phyloP scores from a whole-genome alignment of 164 flowering plant genomes.

The Buxus sempervirens region DNA sequence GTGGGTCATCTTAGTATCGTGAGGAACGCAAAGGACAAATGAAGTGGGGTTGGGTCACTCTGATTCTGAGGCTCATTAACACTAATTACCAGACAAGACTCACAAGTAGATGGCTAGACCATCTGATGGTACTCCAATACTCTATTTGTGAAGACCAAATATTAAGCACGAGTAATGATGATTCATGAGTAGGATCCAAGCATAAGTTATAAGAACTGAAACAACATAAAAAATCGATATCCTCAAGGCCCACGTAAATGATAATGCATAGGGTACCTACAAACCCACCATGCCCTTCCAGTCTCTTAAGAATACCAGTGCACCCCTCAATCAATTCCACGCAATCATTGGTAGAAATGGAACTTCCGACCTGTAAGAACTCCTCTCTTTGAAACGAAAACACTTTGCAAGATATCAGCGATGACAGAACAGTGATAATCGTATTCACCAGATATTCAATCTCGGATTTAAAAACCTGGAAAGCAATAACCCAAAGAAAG shows the following conservation, averaged over 20 bases:
- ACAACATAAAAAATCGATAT: neutral
- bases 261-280: neutral
- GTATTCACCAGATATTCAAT: conserved; percentile 38
- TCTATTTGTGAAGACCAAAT: neutral
- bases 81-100: neutral
- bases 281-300: conserved; percentile 43
- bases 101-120: neutral
- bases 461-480: conserved; percentile 44
- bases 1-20: no score
- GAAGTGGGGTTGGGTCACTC: no score
- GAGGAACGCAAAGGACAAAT: no score
- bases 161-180: neutral
- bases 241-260: neutral
- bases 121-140: neutral
- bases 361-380: conserved; percentile 48
- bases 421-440: conserved; percentile 40
- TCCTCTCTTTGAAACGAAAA: conserved; percentile 28
- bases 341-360: conserved; percentile 34
- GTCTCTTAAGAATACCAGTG: conserved; percentile 28
- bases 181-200: no score
- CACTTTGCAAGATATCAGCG: conserved; percentile 49
- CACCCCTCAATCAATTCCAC: conserved; percentile 33
- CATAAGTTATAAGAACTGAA: neutral
- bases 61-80: neutral
- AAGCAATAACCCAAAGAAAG: neutral